Evolutionary conservation across 345 rosid genomes (phyloP).

Genomic region (Eucalyptus coolabah): DNA sequence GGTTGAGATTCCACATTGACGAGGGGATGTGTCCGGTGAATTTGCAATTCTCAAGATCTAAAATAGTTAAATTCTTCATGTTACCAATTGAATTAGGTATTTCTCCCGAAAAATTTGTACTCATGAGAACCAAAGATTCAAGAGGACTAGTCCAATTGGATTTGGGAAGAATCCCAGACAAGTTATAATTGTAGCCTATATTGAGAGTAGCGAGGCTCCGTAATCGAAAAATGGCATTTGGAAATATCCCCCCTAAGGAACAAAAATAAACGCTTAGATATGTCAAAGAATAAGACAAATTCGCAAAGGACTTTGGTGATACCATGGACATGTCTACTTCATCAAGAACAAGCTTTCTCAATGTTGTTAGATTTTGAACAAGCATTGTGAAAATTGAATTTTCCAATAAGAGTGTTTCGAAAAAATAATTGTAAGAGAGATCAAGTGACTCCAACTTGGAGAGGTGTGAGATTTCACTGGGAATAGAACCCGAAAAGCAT

Average conservation of each 20-base stretch:
- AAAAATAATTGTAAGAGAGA: not conserved
- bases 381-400: not conserved
- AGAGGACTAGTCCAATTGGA: not conserved
- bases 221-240: fast-evolving
- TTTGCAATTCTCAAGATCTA: not conserved
- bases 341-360: not conserved
- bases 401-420: fast-evolving
- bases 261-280: fast-evolving
- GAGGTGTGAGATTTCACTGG: not conserved
- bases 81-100: not conserved
- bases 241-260: not conserved
- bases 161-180: not conserved
- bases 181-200: fast-evolving
- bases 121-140: fast-evolving
- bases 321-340: fast-evolving
- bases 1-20: not conserved
- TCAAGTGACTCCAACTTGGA: not conserved
- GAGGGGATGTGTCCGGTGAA: not conserved
- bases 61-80: not conserved
- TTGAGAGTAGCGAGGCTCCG: fast-evolving
- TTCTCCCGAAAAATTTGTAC: fast-evolving
- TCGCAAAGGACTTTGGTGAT: not conserved
- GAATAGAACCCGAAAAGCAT: fast-evolving
- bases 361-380: not conserved
- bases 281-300: not conserved